Evolutionary conservation across 1,284 basidiomycete genomes (phyloP).

Genomic region (Flammula alnicola): DNA sequence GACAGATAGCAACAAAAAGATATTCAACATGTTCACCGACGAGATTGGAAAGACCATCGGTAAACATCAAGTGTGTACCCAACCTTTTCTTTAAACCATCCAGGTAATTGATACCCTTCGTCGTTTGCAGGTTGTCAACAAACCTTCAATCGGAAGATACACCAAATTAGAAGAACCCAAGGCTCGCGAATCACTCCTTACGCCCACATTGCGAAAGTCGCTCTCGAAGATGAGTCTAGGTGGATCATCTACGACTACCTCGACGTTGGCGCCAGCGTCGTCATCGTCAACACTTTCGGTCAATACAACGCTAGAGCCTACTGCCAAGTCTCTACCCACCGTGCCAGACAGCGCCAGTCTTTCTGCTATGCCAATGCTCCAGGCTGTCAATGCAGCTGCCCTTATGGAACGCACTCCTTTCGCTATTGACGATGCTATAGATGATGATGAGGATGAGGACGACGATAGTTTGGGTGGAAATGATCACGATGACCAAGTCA

Average conservation of each 20-base stretch:
- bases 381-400: conserved; percentile 82
- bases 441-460: conserved; percentile 78
- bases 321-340: conserved; percentile 28
- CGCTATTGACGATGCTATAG: conserved; percentile 90
- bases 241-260: conserved; percentile 28
- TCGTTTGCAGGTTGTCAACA: conserved; percentile 61
- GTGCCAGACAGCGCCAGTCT: conserved; percentile 43
- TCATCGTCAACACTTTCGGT: conserved; percentile 47
- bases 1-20: conserved; percentile 85
- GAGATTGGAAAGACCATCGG: conserved; percentile 93
- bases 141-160: conserved; percentile 86
- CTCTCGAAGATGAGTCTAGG: conserved; percentile 58
- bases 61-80: conserved; percentile 81
- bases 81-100: background rate
- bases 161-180: conserved; percentile 85
- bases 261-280: conserved; percentile 31
- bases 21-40: conserved; percentile 88
- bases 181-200: conserved; percentile 85
- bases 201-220: conserved; percentile 65
- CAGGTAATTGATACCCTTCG: background rate
- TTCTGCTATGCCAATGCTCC: conserved; percentile 68
- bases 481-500: conserved; percentile 77
- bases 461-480: conserved; percentile 58
- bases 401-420: conserved; percentile 91
- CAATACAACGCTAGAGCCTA: conserved; percentile 36